Percentiles rank a stretch among this genome's conserved stretches.
These are phyloP conservation scores for Lachancea dasiensis DNA, from an alignment of 805 yeast species.

Conservation along the genomic window DNA sequence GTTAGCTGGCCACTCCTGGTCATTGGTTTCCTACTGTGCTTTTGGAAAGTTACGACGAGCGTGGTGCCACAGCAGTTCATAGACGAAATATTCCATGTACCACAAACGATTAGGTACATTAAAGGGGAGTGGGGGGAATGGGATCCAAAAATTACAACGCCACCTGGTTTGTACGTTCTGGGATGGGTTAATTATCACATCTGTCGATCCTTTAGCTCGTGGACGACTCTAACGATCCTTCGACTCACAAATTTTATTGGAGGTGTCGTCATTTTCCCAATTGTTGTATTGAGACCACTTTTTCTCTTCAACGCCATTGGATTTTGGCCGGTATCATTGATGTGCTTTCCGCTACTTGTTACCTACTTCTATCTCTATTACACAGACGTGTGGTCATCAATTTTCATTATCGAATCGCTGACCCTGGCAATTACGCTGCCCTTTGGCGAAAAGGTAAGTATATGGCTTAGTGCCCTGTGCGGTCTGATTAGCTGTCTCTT, in stretches of 20 bases:
- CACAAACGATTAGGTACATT: constrained; percentile 68
- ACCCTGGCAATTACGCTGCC: constrained; percentile 41
- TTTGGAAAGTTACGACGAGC: constrained; percentile 25
- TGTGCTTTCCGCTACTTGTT: constrained; percentile 63
- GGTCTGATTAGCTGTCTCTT: constrained; percentile 64
- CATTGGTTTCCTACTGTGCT: constrained; percentile 24
- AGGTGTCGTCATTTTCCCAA: constrained; percentile 50
- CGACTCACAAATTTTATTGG: constrained; percentile 63
- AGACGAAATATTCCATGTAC: constrained; percentile 79
- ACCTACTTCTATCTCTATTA: constrained; percentile 75
- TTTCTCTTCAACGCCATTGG: constrained; percentile 37
- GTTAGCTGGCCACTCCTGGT: constrained; percentile 29
- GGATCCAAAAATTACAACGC: constrained; percentile 93
- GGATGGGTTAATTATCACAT: constrained; percentile 34
- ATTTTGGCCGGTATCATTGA: constrained; percentile 39
- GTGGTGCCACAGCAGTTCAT: constrained; percentile 34
- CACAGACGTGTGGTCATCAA: constrained; percentile 90
- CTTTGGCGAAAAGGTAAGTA: constrained; percentile 31
- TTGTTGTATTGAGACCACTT: constrained; percentile 38
- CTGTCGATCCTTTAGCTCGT: constrained; percentile 18
- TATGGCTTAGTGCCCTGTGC: constrained; percentile 44
- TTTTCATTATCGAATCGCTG: constrained; percentile 53
- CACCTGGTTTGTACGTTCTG: constrained; percentile 78
- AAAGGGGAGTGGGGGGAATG: constrained; percentile 55
- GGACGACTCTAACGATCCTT: constrained; percentile 35